Percentiles rank a stretch among this genome's conserved stretches.
Evolutionary conservation across 352 stramenopile species (phyloP).

Genomic region (Globisporangium irregulare): DNA sequence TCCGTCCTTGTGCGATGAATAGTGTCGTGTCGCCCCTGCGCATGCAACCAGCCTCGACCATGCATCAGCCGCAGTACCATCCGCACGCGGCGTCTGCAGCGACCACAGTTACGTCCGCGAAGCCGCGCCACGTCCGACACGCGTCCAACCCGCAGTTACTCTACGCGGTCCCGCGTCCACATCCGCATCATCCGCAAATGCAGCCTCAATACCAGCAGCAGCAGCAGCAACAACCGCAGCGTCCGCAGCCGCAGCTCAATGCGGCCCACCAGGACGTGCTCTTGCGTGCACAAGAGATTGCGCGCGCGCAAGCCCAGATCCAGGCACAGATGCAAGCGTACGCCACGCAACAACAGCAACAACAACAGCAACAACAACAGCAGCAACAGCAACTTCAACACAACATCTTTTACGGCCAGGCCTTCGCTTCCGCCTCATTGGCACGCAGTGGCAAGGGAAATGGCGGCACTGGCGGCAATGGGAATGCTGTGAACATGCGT

Average conservation of each 20-base stretch:
- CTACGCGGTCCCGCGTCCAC: not conserved
- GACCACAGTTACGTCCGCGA: not conserved
- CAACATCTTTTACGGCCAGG: constrained; percentile 16
- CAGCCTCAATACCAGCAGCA: not conserved
- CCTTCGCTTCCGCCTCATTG: constrained; percentile 7
- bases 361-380: not conserved
- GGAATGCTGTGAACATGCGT: not conserved
- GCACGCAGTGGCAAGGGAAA: not conserved
- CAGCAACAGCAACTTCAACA: constrained; percentile 1
- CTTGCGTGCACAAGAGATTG: constrained; percentile 26
- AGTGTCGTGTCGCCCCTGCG: constrained; percentile 21
- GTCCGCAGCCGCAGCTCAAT: not conserved
- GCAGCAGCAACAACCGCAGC: not conserved
- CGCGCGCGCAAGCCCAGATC: constrained; percentile 28
- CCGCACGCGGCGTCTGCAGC: not conserved
- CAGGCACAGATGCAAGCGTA: constrained; percentile 39
- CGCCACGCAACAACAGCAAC: constrained; percentile 4
- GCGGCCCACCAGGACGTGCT: constrained; percentile 21
- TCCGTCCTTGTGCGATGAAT: constrained; percentile 13
- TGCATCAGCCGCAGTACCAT: constrained; percentile 12
- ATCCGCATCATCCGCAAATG: not conserved
- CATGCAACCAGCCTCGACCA: constrained; percentile 13
- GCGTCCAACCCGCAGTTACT: constrained; percentile 2
- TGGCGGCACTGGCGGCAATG: not conserved
- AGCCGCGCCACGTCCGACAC: constrained; percentile 9